Evolutionary conservation across 2,329 filamentous ascomycete genomes (phyloP), one percentile per base, ranked within the genome.

Genomic region (Neopestalotiopsis clavispora): DNA sequence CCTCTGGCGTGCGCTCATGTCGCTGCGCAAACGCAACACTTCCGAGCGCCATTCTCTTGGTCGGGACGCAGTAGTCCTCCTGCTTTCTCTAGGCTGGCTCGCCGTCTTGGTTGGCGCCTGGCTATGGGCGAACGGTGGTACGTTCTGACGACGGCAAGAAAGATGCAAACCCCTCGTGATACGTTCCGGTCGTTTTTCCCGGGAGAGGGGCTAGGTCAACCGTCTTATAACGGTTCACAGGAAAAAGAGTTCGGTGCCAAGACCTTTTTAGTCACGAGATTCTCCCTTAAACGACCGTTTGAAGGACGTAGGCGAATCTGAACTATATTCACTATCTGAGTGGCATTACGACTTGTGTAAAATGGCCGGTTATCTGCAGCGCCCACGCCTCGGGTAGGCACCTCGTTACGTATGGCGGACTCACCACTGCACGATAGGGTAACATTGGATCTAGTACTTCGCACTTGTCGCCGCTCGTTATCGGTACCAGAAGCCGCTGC

Each of bases 1-100:
- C 78, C 42, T 78, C 72, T 2, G 76, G 71, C 28, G 75, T 74
- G 28, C 76, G 74, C 68, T 77, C 72, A 70, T 76, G 74, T 40
- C 71, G 70, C 62, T 74, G 71, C n/a, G 70, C 61, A 38, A 75
- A 73, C 6, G 73, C 73, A 32, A 72, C 59, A 45, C 69, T 69
- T 32, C 70, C 69, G 56, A 67, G 58, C 32, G 32, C 23, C 65
- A 67, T 67, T 20, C 23, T 45, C 40, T 17, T 2, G 34, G 10
- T 10, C 10, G 10, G 34, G 6, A 38, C 34, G 34, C 34, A 10
- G 9, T n/a, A 4, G 9, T 56, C 49, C 17, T 17, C 20, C 49
- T 17, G 49, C 13, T 56, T 17, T 56, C 17, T 56, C 49, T 56
- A 13, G 49, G 34, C 6, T 38, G 34, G 34, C 34, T 38, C 34